phyloP scores from a whole-genome alignment of 805 yeast species.

The Metschnikowia corniflorae region DNA sequence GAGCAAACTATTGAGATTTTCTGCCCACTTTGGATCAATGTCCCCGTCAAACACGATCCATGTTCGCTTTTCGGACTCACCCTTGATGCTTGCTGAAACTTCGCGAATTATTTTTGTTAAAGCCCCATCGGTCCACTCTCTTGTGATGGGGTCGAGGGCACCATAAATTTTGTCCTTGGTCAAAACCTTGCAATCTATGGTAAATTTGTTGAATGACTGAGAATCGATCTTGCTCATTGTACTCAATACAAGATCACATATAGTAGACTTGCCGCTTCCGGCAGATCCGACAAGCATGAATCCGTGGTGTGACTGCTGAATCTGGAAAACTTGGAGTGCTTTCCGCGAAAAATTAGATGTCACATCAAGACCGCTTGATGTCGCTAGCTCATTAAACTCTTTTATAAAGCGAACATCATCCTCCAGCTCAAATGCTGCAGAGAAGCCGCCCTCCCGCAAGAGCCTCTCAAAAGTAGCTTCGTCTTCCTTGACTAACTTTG shows the following conservation, averaged over 20 bases:
- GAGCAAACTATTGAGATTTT: slow-evolving; percentile 80
- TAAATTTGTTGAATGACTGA: slow-evolving; percentile 31
- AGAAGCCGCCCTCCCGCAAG: slow-evolving; percentile 15
- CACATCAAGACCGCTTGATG: slow-evolving; percentile 26
- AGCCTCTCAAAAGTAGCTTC: slow-evolving; percentile 28
- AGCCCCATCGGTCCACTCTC: slow-evolving; percentile 92
- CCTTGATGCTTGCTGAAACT: slow-evolving; percentile 52
- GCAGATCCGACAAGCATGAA: slow-evolving; percentile 75
- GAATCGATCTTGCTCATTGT: slow-evolving; percentile 38
- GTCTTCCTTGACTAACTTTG: slow-evolving; percentile 61
- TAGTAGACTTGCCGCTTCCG: slow-evolving; percentile 68
- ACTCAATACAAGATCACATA: slow-evolving; percentile 47
- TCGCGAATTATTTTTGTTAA: slow-evolving; percentile 65
- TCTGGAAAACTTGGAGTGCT: slow-evolving; percentile 56
- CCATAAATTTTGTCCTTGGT: slow-evolving; percentile 70
- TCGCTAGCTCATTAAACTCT: slow-evolving; percentile 25
- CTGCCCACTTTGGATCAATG: slow-evolving; percentile 92
- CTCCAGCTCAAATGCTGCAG: slow-evolving; percentile 13
- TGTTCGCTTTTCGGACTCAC: slow-evolving; percentile 50
- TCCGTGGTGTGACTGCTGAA: slow-evolving; percentile 68
- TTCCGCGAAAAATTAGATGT: slow-evolving; percentile 50
- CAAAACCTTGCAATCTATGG: slow-evolving; percentile 74
- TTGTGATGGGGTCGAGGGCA: slow-evolving; percentile 61
- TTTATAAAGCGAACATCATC: slow-evolving; percentile 25
- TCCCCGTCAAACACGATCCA: slow-evolving; percentile 93